Base-by-base conservation (phyloP, 495 filamentous ascomycete genomes). In the Penicillium cosmopolitanum region DNA sequence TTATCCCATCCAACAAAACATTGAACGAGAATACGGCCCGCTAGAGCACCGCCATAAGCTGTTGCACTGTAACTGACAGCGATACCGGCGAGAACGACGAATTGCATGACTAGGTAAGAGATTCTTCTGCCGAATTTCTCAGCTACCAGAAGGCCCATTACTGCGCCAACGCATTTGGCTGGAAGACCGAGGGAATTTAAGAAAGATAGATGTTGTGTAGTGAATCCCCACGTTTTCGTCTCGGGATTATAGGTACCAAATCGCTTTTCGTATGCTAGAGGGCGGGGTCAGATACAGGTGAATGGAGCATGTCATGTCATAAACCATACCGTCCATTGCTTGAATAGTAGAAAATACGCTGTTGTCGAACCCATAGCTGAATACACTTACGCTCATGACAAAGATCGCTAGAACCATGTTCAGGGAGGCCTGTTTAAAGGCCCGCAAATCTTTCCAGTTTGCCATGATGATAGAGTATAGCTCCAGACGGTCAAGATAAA, bases 1-100 rank as follows among this genome's bases (percentile, higher is more conserved):
- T 50, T 51, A 16, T 55, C 47, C 53, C 58, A 56, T 13, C 40
- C 58, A 46, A 60, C 53, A 16, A 54, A 55, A 19, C 40, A 56
- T 56, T 56, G 53, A 1, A 56, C 53, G 10, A 56, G 44, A 21
- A 56, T 56, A 21, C 53, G 42, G 8, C 53, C 53, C 6, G 40
- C 53, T 10, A 56, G 53, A 10, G 53, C 53, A 4, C 28, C 38
- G 10, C 53, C 40, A 13, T 33, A 56, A 5, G 19, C 28, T 2
- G 42, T 31, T 13, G 53, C 53, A 38, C 40, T 56, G 25, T 56
- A 56, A n/a, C 53, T 47, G 21, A 56, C 53, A 13, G 53, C 53
- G 47, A 56, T 56, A 21, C 53, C 53, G 53, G 38, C 33, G 13
- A 57, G 48, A 2, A 57, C 47, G 6, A 57, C 40, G 18, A 57